Evolutionary conservation across 2,329 filamentous ascomycete species (phyloP).

Genomic region (Ceratocystis albifundus): DNA sequence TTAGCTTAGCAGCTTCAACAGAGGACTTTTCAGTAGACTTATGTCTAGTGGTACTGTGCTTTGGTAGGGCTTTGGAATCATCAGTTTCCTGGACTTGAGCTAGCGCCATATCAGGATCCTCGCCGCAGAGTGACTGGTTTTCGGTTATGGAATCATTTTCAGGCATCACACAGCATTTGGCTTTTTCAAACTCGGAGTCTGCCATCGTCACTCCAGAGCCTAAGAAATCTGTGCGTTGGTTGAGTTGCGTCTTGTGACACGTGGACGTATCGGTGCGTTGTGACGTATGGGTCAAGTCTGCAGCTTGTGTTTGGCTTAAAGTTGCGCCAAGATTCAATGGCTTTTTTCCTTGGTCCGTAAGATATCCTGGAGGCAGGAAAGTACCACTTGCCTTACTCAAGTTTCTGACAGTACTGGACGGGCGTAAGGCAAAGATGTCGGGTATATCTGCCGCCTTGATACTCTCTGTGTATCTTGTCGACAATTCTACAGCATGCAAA

Average conservation of each 20-base stretch:
- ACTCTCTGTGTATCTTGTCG: background rate
- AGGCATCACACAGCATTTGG: background rate
- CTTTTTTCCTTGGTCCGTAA: too few species aligned
- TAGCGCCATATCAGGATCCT: background rate
- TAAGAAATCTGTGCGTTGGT: too few species aligned
- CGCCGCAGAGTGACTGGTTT: background rate
- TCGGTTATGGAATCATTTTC: background rate
- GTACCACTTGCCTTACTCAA: background rate
- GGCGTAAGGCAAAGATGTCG: constrained; percentile 2
- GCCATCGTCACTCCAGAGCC: too few species aligned
- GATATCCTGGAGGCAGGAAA: background rate
- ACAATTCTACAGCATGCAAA: background rate
- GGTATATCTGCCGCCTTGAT: background rate
- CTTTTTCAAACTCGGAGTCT: too few species aligned
- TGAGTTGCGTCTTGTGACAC: too few species aligned
- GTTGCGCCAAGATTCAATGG: too few species aligned
- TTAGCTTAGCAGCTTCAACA: too few species aligned
- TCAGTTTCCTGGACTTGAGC: background rate
- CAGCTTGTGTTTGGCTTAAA: too few species aligned
- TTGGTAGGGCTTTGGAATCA: background rate
- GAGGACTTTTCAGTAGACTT: background rate
- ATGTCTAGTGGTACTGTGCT: too few species aligned
- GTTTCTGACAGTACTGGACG: background rate
- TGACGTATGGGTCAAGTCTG: too few species aligned
- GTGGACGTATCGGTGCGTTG: too few species aligned